Evolutionary conservation across 164 flowering plant species (phyloP).

Genomic region (Vitis amurensis): DNA sequence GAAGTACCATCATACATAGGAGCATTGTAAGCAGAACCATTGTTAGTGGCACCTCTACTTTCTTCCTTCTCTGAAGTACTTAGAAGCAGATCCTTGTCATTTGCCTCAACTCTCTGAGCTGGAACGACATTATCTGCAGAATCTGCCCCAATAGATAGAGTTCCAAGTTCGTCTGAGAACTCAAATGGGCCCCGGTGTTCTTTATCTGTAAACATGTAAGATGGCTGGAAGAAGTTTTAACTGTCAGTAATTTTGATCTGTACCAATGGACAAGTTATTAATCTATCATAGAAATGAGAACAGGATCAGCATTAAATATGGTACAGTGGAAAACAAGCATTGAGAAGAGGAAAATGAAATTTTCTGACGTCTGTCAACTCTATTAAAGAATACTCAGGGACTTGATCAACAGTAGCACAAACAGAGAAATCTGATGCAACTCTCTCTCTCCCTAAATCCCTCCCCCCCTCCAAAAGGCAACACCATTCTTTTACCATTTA

Average conservation of each 20-base stretch:
- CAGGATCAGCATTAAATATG: neutral
- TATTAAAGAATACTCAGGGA: too few relatives aligned
- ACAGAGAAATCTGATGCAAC: too few relatives aligned
- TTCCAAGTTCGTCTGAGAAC: slow-evolving; percentile 85
- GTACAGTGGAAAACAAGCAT: neutral
- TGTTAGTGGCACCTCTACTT: slow-evolving; percentile 38
- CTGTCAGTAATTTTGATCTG: slow-evolving; percentile 5
- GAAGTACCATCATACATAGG: slow-evolving; percentile 56
- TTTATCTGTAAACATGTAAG: slow-evolving; percentile 97
- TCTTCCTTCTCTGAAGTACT: slow-evolving; percentile 86
- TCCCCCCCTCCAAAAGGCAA: too few relatives aligned
- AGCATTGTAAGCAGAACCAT: slow-evolving; percentile 80
- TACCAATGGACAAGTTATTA: neutral
- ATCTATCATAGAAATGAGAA: neutral
- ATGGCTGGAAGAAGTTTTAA: slow-evolving; percentile 69
- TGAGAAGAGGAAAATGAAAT: neutral
- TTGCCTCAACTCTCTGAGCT: slow-evolving; percentile 74
- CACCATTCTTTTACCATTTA: too few relatives aligned
- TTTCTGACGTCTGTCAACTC: too few relatives aligned
- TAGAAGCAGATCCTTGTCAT: slow-evolving; percentile 85
- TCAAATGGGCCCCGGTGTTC: slow-evolving; percentile 94
- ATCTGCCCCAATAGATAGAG: slow-evolving; percentile 68
- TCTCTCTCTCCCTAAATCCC: too few relatives aligned
- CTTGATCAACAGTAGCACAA: too few relatives aligned
- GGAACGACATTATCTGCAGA: slow-evolving; percentile 45